These are phyloP conservation scores for Venturia oleaginea DNA, from an alignment of 2,329 filamentous ascomycete genomes.

Conservation along the genomic window DNA sequence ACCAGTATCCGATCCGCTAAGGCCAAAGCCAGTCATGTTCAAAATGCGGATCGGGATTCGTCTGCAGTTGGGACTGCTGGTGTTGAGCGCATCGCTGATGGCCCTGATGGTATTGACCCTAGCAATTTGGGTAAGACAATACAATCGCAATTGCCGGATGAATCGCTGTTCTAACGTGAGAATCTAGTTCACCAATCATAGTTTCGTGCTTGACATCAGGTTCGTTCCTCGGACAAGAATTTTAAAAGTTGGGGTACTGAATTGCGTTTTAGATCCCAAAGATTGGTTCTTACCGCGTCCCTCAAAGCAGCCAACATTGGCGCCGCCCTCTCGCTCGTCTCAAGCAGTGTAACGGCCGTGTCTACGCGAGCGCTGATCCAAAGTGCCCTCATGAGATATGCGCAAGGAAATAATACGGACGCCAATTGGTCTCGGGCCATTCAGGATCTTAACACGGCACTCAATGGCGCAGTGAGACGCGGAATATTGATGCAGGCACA, in stretches of 20 bases:
- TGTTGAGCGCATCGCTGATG: conserved; percentile 64
- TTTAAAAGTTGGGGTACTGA: conserved; percentile 5
- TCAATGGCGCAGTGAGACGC: conserved; percentile 46
- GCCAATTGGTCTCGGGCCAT: conserved; percentile 53
- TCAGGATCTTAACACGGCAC: conserved; percentile 61
- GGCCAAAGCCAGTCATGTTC: neutral
- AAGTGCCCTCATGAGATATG: conserved; percentile 41
- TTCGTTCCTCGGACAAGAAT: conserved; percentile 20
- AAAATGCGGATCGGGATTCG: conserved; percentile 62
- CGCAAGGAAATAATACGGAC: conserved; percentile 46
- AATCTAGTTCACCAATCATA: conserved; percentile 47
- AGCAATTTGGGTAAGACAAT: conserved; percentile 49
- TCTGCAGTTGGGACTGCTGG: conserved; percentile 74
- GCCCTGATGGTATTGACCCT: conserved; percentile 71
- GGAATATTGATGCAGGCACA: conserved; percentile 57
- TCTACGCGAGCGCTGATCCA: conserved; percentile 53
- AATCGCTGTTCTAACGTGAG: conserved; percentile 8
- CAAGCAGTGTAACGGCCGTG: conserved; percentile 64
- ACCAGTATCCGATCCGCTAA: neutral
- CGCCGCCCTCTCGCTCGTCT: conserved; percentile 68
- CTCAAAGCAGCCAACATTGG: conserved; percentile 77
- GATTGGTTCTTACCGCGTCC: conserved; percentile 68
- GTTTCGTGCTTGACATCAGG: conserved; percentile 50
- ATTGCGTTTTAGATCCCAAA: conserved; percentile 1
- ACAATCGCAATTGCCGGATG: neutral